These are phyloP conservation scores for Colletotrichum eleusines DNA, from an alignment of 2,329 filamentous ascomycete genomes.

Conservation along the genomic window DNA sequence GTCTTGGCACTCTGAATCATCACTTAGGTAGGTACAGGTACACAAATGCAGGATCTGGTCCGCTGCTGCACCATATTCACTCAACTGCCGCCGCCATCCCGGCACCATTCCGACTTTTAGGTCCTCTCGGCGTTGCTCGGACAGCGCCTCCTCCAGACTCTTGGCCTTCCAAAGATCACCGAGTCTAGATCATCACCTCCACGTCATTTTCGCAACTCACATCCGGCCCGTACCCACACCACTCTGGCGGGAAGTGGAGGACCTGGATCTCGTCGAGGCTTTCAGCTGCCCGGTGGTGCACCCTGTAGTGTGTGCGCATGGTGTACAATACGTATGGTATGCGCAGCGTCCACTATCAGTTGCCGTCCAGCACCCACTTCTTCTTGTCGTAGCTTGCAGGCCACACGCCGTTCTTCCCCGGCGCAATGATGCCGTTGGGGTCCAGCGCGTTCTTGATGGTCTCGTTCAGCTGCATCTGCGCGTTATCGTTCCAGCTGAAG, in stretches of 20 bases:
- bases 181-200: background rate
- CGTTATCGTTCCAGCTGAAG: slow-evolving; percentile 57
- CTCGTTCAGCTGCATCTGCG: slow-evolving; percentile 57
- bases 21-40: too few relatives aligned
- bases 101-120: background rate
- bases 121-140: background rate
- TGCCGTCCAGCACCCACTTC: slow-evolving; percentile 39
- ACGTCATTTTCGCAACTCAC: background rate
- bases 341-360: background rate
- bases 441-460: slow-evolving; percentile 58
- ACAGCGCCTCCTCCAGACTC: background rate
- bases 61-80: background rate
- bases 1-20: background rate
- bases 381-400: slow-evolving; percentile 46
- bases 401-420: slow-evolving; percentile 52
- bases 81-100: background rate
- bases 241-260: background rate
- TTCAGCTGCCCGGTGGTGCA: background rate
- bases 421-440: slow-evolving; percentile 52
- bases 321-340: background rate
- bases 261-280: background rate
- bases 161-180: background rate
- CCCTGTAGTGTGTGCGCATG: background rate
- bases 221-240: background rate
- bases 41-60: background rate